Base-by-base conservation (phyloP, 2,329 filamentous ascomycete genomes). In the Pestalotiopsis sp. region DNA sequence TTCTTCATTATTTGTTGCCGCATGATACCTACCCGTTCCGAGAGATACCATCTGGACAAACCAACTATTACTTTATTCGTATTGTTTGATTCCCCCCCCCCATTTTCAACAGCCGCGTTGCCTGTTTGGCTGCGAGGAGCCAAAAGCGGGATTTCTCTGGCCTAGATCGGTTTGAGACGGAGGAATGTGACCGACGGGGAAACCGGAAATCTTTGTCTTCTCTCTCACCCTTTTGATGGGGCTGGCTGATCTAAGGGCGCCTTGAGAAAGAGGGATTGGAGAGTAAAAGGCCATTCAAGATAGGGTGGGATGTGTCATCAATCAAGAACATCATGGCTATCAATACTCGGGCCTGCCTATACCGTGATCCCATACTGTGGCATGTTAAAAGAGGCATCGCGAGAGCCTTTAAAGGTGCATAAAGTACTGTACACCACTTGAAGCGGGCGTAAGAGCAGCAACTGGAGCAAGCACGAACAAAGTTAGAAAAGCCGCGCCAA, bases 41-140 rank as follows among this genome's bases (percentile, higher is more conserved):
- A 58, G 40, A 59, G 55, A 52, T 58, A 59, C 64, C 64, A 66
- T 30, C 55, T 66, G 64, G 64, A 59, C 64, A 65, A 39, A 30
- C 63, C 44, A 65, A 48, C 20, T 56, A 57, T 55, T 55, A 38
- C n/a, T 26, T 35, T 59, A 58, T 48, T 59, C 40, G 52, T 66
- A 58, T 59, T 66, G 30, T 39, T 66, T 59, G 57, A 22, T 38
- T 66, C 35, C 52, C 52, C 17, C 35, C 52, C 52, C 17, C 62
- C n/a, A 59, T 22, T 30, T 39, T 39, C 30, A 20, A 13, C 58
- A 35, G 30, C 30, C 30, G 30, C 58, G 13, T 61, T 61, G 24
- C 26, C 30, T 39, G 58, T 24, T 26, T 58, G 56, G 26, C 17
- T 35, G 24, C 7, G 30, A 10, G 13, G 30, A 17, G 22, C 7